Conservation (phyloP, 202 grass and related monocot species). For the Schoenoplectus tabernaemontani region DNA sequence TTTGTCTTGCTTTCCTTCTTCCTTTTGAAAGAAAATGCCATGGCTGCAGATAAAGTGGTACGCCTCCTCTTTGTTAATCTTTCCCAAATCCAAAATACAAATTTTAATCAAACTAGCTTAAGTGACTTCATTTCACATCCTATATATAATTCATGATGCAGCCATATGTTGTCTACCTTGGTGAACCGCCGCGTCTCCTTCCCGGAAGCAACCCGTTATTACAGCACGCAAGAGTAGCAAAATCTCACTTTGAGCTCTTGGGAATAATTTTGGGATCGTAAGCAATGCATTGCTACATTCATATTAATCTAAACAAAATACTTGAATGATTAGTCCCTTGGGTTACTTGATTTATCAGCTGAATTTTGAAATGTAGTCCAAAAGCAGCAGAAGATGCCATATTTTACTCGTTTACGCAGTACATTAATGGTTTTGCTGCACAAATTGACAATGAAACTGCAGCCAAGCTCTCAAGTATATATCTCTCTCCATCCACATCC, state of each 20-base stretch:
- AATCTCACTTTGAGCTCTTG: slow-evolving; percentile 61
- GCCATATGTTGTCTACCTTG: slow-evolving; percentile 81
- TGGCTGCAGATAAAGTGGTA: background rate
- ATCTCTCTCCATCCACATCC: background rate
- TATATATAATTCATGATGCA: background rate
- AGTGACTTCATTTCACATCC: background rate
- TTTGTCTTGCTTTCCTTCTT: slow-evolving; percentile 16
- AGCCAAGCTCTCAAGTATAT: slow-evolving; percentile 38
- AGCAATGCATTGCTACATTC: background rate
- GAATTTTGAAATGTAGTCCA: slow-evolving; percentile 29
- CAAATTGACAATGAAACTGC: slow-evolving; percentile 38
- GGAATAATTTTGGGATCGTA: slow-evolving; percentile 50
- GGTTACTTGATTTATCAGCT: slow-evolving; percentile 2
- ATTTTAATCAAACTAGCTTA: background rate
- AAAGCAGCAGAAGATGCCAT: slow-evolving; percentile 53
- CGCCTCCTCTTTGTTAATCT: background rate
- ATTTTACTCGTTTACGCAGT: slow-evolving; percentile 72
- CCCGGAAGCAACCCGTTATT: slow-evolving; percentile 8
- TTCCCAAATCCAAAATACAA: background rate
- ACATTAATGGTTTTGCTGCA: slow-evolving; percentile 90
- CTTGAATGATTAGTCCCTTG: too few relatives aligned
- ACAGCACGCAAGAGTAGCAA: slow-evolving; percentile 12
- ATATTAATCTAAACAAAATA: too few relatives aligned
- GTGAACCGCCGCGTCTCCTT: slow-evolving; percentile 24
- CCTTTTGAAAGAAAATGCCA: slow-evolving; percentile 20